phyloP scores from a whole-genome alignment of 2,329 filamentous ascomycete species.

The Neobulgaria alba region DNA sequence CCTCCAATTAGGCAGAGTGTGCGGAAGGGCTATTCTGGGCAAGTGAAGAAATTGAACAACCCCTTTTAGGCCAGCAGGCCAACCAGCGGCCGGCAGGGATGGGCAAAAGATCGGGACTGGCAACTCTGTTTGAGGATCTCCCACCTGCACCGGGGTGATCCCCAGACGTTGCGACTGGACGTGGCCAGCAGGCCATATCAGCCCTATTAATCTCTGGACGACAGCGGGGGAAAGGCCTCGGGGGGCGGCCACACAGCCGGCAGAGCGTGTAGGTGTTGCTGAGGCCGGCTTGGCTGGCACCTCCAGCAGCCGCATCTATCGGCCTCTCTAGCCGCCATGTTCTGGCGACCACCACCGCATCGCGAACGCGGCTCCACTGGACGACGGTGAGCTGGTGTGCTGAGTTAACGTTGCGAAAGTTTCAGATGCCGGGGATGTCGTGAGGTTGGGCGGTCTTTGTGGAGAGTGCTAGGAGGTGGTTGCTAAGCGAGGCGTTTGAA shows the following conservation, averaged over 20 bases:
- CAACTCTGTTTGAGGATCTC: conserved; percentile 29
- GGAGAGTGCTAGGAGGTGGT: no score
- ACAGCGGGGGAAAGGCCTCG: conserved; percentile 2
- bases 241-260: conserved; percentile 4
- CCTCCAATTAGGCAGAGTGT: conserved; percentile 8
- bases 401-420: no score
- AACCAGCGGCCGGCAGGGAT: conserved; percentile 20
- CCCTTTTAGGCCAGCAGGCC: not conserved
- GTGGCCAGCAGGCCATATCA: conserved; percentile 25
- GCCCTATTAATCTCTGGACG: conserved; percentile 18
- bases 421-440: conserved; percentile 20
- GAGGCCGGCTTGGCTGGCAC: not conserved
- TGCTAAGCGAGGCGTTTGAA: no score
- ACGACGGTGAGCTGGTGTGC: no score
- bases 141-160: conserved; percentile 17
- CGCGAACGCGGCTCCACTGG: no score
- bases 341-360: not conserved
- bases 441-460: conserved; percentile 18
- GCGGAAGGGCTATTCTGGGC: not conserved
- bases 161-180: conserved; percentile 19
- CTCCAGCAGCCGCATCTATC: not conserved
- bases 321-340: not conserved
- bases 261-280: not conserved
- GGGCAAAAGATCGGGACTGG: conserved; percentile 22
- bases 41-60: no score